Evolutionary conservation across 2,329 filamentous ascomycete genomes (phyloP), one percentile per base, ranked within the genome.

Genomic region (Sclerotinia trifoliorum): DNA sequence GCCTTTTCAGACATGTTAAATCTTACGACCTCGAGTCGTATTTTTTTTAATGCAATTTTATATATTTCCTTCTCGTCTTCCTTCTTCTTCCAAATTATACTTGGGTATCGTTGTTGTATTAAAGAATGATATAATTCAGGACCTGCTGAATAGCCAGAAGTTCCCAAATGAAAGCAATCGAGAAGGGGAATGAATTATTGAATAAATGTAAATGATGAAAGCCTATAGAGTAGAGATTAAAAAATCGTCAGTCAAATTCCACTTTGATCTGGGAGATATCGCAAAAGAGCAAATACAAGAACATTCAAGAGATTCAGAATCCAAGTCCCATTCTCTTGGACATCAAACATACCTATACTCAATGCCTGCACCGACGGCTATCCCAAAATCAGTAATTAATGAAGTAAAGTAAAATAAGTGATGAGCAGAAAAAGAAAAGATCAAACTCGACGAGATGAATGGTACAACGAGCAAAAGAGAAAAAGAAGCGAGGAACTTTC

Each of bases 321-420:
- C 19, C 6, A 32, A 61, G 46, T 51, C 3, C 24, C 17, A 55
- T 42, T 19, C 51, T 55, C 56, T 8, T 6, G 49, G 24, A 15
- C 55, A 67, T 29, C 51, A 39, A 44, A 73, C 70, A 67, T 73
- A 77, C 74, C 75, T 77, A 42, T 74, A 73, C 73, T 73, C 75
- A 77, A 77, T 77, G 75, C 76, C 75, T 75, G 76, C 75, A 77
- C 75, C 72, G 73, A 71, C 74, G 71, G 72, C 73, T 75, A 65
- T 73, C 73, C 71, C 72, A 70, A 70, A 62, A 71, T 69, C 70
- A 73, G 70, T 68, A 66, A 67, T 65, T 69, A 73, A 69, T 74
- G 71, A 68, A 66, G 70, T 71, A 66, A 68, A 66, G 70, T 71
- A 66, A 67, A 68, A 65, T 69, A 49, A 66, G 65, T 70, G 70